Evolutionary conservation across 306 rosid genomes (phyloP).

Genomic region (Datisca glomerata): DNA sequence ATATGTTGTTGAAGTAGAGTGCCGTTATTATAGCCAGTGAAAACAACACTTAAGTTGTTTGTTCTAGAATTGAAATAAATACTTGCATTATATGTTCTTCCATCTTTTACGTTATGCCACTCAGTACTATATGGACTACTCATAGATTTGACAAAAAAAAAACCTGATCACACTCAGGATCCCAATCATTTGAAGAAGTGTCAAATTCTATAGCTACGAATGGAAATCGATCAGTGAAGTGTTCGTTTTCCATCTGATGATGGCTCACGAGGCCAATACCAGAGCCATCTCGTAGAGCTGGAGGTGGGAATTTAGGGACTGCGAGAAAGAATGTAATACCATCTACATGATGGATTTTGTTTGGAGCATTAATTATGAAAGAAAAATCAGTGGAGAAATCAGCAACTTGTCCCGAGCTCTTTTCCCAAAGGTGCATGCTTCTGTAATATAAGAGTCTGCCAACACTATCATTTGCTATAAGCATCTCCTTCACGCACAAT

Average conservation of each 20-base stretch:
- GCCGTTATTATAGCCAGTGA: slow-evolving; percentile 9
- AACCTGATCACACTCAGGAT: slow-evolving; percentile 20
- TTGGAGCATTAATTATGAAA: slow-evolving; percentile 17
- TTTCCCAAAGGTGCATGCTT: slow-evolving; percentile 37
- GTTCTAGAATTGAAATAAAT: slow-evolving; percentile 23
- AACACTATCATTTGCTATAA: no score
- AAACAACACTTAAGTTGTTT: slow-evolving; percentile 17
- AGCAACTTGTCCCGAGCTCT: slow-evolving; percentile 14
- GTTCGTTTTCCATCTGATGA: no score
- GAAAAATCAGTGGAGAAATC: slow-evolving; percentile 33
- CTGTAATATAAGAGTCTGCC: no score
- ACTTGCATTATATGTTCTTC: slow-evolving; percentile 17
- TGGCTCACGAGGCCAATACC: slow-evolving; percentile 5
- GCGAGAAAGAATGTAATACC: slow-evolving; percentile 41
- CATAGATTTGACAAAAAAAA: slow-evolving; percentile 32
- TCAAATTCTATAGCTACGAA: slow-evolving; percentile 50
- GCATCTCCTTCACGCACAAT: no score
- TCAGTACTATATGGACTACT: slow-evolving; percentile 14
- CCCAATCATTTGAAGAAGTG: slow-evolving; percentile 2
- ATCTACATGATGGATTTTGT: background rate
- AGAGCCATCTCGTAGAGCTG: no score
- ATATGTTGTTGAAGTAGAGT: background rate
- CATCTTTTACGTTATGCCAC: slow-evolving; percentile 10
- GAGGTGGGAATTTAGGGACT: no score
- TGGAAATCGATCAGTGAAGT: no score